Percentiles rank a stretch among this genome's conserved stretches.
Conservation (phyloP, 2,329 filamentous ascomycete species). For the Claviceps pazoutovae region DNA sequence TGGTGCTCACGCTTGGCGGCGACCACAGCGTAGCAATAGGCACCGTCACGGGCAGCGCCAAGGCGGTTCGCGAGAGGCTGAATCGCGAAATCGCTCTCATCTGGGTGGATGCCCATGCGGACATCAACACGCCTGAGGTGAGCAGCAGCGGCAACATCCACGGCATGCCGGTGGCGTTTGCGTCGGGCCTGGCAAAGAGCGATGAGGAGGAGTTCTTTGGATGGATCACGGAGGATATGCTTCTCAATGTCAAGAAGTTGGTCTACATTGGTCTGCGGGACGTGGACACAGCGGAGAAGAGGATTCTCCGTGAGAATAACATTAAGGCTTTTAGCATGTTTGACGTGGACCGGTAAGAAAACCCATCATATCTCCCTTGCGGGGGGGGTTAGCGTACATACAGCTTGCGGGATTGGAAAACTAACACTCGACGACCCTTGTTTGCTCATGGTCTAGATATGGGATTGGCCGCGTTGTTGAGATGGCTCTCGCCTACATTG, state of each 20-base stretch:
- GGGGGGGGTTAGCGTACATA: no score
- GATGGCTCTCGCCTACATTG: slow-evolving; percentile 95
- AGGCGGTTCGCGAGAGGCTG: slow-evolving; percentile 72
- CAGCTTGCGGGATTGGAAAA: no score
- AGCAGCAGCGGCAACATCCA: slow-evolving; percentile 88
- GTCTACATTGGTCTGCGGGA: slow-evolving; percentile 95
- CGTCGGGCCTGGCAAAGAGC: slow-evolving; percentile 71
- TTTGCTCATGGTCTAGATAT: slow-evolving; percentile 36
- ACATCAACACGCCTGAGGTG: slow-evolving; percentile 92
- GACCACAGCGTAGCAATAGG: slow-evolving; percentile 96
- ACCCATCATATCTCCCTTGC: no score
- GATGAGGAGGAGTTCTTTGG: slow-evolving; percentile 71
- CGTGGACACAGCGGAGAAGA: slow-evolving; percentile 88
- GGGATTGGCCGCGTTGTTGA: slow-evolving; percentile 94
- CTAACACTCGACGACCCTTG: no score
- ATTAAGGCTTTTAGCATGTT: slow-evolving; percentile 99
- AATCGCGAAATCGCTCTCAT: slow-evolving; percentile 81
- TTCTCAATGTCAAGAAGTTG: slow-evolving; percentile 62
- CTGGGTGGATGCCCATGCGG: slow-evolving; percentile 96
- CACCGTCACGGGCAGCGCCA: slow-evolving; percentile 74
- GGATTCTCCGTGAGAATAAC: slow-evolving; percentile 70
- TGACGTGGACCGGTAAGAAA: slow-evolving; percentile 69
- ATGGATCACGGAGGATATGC: slow-evolving; percentile 67
- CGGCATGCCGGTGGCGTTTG: slow-evolving; percentile 91
- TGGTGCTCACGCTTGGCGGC: slow-evolving; percentile 85